phyloP scores from a whole-genome alignment of 805 yeast genomes.

The Candida hispaniensis region DNA sequence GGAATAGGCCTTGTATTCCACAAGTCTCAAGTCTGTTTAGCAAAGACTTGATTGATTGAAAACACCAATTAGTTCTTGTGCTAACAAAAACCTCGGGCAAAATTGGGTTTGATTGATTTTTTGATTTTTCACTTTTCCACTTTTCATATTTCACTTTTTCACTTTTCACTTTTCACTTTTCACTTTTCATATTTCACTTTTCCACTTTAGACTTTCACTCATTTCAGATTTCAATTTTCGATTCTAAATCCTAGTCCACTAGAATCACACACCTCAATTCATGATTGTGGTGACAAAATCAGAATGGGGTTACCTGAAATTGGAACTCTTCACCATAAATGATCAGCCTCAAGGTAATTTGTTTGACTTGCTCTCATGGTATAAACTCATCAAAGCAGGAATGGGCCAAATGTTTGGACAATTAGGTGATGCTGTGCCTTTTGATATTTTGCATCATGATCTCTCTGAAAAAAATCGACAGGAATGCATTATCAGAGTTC shows the following conservation, averaged over 20 bases:
- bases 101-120: no score
- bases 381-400: slow-evolving; percentile 21
- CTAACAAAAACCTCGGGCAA: no score
- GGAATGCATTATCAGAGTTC: slow-evolving; percentile 20
- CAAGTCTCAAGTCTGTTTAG: neutral
- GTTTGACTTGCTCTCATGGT: slow-evolving; percentile 28
- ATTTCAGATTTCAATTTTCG: no score
- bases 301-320: slow-evolving; percentile 28
- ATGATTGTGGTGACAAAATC: slow-evolving; percentile 18
- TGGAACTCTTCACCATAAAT: slow-evolving; percentile 20
- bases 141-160: no score
- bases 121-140: no score
- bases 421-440: slow-evolving; percentile 25
- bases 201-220: no score
- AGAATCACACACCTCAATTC: neutral
- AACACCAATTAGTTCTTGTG: no score
- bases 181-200: no score
- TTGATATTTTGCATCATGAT: slow-evolving; percentile 24
- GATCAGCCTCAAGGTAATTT: slow-evolving; percentile 2
- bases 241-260: no score
- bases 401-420: slow-evolving; percentile 24
- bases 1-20: neutral
- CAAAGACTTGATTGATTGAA: no score
- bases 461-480: slow-evolving; percentile 4
- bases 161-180: no score